Conservation (phyloP, 805 yeast species). For the Myxozyma geophila region DNA sequence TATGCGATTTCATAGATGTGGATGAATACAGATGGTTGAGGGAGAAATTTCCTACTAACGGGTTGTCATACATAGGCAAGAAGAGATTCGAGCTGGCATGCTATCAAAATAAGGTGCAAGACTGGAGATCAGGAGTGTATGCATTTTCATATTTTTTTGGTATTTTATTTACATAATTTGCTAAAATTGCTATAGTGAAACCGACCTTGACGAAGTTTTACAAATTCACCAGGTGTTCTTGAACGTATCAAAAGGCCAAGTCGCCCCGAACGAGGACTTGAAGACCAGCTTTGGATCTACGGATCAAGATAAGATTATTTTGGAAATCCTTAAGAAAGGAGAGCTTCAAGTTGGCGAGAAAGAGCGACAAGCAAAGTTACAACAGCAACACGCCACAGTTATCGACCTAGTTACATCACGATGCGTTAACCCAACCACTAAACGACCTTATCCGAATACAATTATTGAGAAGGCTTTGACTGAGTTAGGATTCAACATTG, state of each 20-base stretch:
- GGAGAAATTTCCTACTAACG: too few species aligned
- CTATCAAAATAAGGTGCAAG: constrained; percentile 95
- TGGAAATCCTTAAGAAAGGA: constrained; percentile 85
- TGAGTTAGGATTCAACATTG: constrained; percentile 72
- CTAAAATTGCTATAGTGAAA: constrained; percentile 56
- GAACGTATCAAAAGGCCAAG: constrained; percentile 92
- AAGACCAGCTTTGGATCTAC: constrained; percentile 73
- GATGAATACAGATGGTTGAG: neutral
- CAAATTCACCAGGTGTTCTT: constrained; percentile 94
- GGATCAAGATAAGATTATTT: constrained; percentile 72
- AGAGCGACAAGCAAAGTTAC: constrained; percentile 77
- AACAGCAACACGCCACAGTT: constrained; percentile 79
- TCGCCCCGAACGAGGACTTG: constrained; percentile 86
- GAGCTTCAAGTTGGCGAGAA: constrained; percentile 94
- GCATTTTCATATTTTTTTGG: constrained; percentile 27
- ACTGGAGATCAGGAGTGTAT: constrained; percentile 76
- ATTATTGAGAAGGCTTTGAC: constrained; percentile 87
- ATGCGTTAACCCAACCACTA: constrained; percentile 87
- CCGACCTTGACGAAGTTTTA: constrained; percentile 91
- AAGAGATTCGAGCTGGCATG: constrained; percentile 95
- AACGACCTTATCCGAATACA: constrained; percentile 90
- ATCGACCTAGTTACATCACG: constrained; percentile 82
- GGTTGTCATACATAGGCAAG: constrained; percentile 48
- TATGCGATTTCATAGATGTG: neutral
- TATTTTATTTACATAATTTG: too few species aligned